These are phyloP conservation scores for Alternaria brassicicola DNA, from an alignment of 2,329 filamentous ascomycete genomes.

Conservation along the genomic window DNA sequence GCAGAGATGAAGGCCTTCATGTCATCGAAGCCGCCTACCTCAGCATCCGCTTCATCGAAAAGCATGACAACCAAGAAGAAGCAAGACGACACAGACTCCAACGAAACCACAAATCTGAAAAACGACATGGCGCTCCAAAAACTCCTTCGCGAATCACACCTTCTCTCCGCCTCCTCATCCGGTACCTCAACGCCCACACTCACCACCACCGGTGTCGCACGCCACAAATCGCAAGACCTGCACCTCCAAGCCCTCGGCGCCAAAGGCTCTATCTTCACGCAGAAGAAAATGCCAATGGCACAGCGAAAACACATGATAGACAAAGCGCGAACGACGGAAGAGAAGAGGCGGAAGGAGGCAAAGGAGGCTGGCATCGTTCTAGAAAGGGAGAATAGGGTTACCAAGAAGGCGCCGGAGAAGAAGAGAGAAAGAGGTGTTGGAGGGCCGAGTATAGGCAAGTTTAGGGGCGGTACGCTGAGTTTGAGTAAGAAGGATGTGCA, in stretches of 20 bases:
- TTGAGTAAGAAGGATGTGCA: constrained; percentile 78
- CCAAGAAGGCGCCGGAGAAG: constrained; percentile 55
- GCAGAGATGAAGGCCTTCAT: constrained; percentile 80
- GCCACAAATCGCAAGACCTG: constrained; percentile 82
- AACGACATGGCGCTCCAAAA: constrained; percentile 93
- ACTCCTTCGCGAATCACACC: constrained; percentile 88
- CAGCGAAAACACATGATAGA: constrained; percentile 83
- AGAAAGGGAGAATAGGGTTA: constrained; percentile 61
- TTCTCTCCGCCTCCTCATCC: constrained; percentile 67
- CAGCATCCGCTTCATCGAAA: constrained; percentile 28
- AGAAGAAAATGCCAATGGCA: constrained; percentile 87
- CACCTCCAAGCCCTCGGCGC: constrained; percentile 81
- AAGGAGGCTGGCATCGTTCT: constrained; percentile 89
- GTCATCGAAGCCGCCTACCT: constrained; percentile 61
- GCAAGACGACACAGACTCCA: constrained; percentile 54
- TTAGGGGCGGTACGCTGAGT: constrained; percentile 78
- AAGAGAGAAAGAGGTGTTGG: constrained; percentile 69
- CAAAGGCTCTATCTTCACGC: constrained; percentile 74
- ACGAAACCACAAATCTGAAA: constrained; percentile 73
- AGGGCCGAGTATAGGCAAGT: constrained; percentile 78
- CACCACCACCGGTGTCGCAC: constrained; percentile 67
- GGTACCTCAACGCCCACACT: constrained; percentile 48
- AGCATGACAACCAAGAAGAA: constrained; percentile 26
- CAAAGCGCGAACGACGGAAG: constrained; percentile 69
- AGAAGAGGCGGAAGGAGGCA: constrained; percentile 76